A percentile compares a stretch with the other conserved stretches of the same genome.
These are phyloP conservation scores for Acer negundo DNA, from an alignment of 345 rosid genomes.

Conservation along the genomic window DNA sequence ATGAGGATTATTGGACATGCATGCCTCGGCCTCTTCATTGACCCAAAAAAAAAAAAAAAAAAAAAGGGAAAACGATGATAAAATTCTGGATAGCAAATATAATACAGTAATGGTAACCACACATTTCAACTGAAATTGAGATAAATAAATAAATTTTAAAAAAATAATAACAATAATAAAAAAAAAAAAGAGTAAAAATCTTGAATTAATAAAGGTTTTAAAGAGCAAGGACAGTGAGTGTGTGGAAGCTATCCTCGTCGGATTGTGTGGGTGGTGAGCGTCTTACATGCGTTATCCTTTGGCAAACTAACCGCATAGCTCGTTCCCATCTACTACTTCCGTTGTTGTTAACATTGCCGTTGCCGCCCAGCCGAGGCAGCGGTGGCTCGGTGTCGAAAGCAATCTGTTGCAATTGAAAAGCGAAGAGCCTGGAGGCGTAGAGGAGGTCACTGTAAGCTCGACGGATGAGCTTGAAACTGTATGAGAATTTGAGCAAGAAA, in stretches of 20 bases:
- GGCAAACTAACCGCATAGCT: constrained; percentile 30
- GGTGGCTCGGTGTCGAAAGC: constrained; percentile 16
- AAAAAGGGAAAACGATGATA: no score
- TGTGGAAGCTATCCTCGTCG: constrained; percentile 35
- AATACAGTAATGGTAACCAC: background rate
- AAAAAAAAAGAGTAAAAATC: background rate
- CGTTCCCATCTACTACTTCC: constrained; percentile 23
- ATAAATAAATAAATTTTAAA: background rate
- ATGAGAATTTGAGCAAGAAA: constrained; percentile 27
- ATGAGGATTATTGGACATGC: background rate
- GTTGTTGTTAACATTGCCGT: background rate
- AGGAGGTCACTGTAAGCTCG: constrained; percentile 18
- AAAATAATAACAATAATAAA: no score
- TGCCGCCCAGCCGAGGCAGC: background rate
- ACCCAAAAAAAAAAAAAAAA: background rate
- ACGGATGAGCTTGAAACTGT: constrained; percentile 18
- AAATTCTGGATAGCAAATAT: no score
- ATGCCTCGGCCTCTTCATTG: background rate
- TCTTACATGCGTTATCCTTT: constrained; percentile 22
- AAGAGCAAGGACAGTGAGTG: constrained; percentile 38
- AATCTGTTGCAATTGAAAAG: constrained; percentile 36
- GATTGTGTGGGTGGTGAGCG: constrained; percentile 14
- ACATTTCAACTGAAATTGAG: background rate
- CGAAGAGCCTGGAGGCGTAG: constrained; percentile 33
- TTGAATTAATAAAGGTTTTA: background rate